Conservation (phyloP, 805 yeast species). For the Grigorovia transvaalensis region DNA sequence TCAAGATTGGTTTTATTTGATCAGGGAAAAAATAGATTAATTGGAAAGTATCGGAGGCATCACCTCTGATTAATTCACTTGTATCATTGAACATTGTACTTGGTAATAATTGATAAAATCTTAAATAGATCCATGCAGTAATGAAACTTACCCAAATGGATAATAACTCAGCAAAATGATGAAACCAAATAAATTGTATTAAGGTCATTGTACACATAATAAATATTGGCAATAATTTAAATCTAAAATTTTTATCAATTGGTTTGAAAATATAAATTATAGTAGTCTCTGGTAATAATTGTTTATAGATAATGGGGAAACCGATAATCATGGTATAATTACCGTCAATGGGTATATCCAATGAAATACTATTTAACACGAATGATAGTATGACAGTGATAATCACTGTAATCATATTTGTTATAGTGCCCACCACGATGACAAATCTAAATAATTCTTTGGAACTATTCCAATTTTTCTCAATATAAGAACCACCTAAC, state of each 20-base stretch:
- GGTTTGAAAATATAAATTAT: constrained; percentile 40
- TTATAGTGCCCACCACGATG: constrained; percentile 37
- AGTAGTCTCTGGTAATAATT: constrained; percentile 51
- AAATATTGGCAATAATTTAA: constrained; percentile 54
- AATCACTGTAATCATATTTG: constrained; percentile 39
- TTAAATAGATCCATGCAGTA: constrained; percentile 62
- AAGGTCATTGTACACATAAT: constrained; percentile 23
- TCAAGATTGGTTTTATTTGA: constrained; percentile 39
- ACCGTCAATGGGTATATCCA: constrained; percentile 41
- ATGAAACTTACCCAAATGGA: constrained; percentile 54
- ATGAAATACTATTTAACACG: constrained; percentile 18
- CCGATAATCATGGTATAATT: constrained; percentile 47
- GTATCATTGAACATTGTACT: constrained; percentile 13
- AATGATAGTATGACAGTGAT: constrained; percentile 19
- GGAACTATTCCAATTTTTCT: constrained; percentile 50
- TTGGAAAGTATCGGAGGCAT: constrained; percentile 83
- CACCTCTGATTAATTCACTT: constrained; percentile 39
- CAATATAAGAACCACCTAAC: constrained; percentile 56
- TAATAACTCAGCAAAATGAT: constrained; percentile 38
- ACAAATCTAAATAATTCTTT: constrained; percentile 41
- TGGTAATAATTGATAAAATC: constrained; percentile 58
- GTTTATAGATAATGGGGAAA: constrained; percentile 54
- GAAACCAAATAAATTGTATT: constrained; percentile 23
- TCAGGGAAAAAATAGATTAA: constrained; percentile 79
- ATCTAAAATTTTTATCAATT: constrained; percentile 37